phyloP scores from a whole-genome alignment of 495 filamentous ascomycete species.

The Elaphomyces granulatus region DNA sequence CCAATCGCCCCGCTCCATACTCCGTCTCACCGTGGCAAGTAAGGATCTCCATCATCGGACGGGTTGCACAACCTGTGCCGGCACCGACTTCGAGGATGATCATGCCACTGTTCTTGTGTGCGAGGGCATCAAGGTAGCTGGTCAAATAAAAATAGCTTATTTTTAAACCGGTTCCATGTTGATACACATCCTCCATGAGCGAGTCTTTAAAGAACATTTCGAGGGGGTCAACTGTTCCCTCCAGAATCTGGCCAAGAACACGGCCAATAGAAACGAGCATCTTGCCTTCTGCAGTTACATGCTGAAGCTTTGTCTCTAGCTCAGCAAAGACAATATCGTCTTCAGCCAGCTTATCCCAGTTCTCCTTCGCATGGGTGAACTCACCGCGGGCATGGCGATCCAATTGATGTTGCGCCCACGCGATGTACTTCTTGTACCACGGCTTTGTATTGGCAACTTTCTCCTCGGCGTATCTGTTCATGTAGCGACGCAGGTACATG shows the following conservation, averaged over 20 bases:
- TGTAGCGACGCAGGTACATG: no score
- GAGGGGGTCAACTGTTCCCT: slow-evolving; percentile 20
- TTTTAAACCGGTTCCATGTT: no score
- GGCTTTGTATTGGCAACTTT: not conserved
- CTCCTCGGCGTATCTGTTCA: no score
- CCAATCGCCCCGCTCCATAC: not conserved
- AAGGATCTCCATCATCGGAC: slow-evolving; percentile 14
- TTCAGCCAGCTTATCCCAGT: no score
- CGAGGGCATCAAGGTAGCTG: slow-evolving; percentile 14
- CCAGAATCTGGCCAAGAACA: slow-evolving; percentile 16
- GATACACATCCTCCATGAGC: no score
- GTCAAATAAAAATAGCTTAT: no score
- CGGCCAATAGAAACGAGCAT: slow-evolving; percentile 6
- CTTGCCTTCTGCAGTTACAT: slow-evolving; percentile 1
- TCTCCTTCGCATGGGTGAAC: not conserved
- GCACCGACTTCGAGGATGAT: slow-evolving; percentile 38
- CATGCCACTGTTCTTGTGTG: slow-evolving; percentile 27
- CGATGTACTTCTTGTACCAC: slow-evolving; percentile 1
- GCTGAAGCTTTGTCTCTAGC: no score
- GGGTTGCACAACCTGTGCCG: slow-evolving; percentile 17
- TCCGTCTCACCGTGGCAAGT: not conserved
- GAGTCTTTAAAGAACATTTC: slow-evolving; percentile 18
- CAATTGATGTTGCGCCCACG: no score
- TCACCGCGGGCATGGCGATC: no score
- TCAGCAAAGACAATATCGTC: no score